phyloP scores from a whole-genome alignment of 768 basidiomycete species.

The Gloeopeniophorella convolvens region DNA sequence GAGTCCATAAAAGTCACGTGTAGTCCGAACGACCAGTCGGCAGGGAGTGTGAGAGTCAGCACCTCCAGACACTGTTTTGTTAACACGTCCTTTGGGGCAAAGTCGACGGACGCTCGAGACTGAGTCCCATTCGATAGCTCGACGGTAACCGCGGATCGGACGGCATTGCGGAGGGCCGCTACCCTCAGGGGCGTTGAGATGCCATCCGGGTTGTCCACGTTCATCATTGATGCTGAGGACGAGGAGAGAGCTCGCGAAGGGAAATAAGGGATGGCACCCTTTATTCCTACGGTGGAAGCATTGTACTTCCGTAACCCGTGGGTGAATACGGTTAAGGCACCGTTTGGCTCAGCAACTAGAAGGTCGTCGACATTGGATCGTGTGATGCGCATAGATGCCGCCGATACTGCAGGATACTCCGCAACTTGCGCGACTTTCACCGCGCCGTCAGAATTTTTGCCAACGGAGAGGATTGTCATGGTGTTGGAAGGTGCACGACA shows the following conservation, averaged over 20 bases:
- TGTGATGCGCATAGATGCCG: conserved; percentile 54
- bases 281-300: conserved; percentile 8
- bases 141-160: conserved; percentile 47
- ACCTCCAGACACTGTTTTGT: conserved; percentile 54
- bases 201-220: conserved; percentile 13
- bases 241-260: background rate
- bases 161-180: conserved; percentile 40
- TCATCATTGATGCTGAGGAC: background rate
- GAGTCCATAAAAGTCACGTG: conserved; percentile 48
- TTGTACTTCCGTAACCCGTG: conserved; percentile 47
- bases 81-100: conserved; percentile 49
- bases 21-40: conserved; percentile 47
- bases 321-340: conserved; percentile 50
- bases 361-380: conserved; percentile 63
- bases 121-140: conserved; percentile 45
- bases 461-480: conserved; percentile 44
- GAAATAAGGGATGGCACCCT: conserved; percentile 1
- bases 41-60: conserved; percentile 55
- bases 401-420: conserved; percentile 42
- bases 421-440: conserved; percentile 37
- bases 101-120: conserved; percentile 44
- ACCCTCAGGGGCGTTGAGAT: conserved; percentile 27
- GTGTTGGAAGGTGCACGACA: conserved; percentile 43
- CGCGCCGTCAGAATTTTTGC: conserved; percentile 35
- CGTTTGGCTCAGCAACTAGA: conserved; percentile 53